Conservation (phyloP, 2,329 filamentous ascomycete species). For the Colletotrichum limetticola region DNA sequence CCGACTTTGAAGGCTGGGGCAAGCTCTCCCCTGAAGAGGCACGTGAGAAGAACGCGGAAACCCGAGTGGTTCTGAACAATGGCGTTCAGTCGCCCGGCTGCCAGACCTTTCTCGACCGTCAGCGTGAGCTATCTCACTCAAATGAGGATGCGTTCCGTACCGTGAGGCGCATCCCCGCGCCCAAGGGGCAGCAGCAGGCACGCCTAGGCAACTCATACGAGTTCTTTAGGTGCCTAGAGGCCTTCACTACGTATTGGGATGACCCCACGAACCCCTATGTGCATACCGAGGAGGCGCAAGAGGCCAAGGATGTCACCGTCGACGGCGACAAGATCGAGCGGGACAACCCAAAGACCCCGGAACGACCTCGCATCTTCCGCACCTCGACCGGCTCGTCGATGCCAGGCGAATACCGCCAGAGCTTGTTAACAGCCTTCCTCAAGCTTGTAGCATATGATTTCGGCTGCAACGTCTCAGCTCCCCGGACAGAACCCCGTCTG, state of each 20-base stretch:
- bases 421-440: conserved; percentile 67
- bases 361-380: conserved; percentile 43
- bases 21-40: conserved; percentile 60
- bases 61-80: conserved; percentile 61
- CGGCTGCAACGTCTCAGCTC: conserved; percentile 68
- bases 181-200: conserved; percentile 62
- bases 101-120: conserved; percentile 67
- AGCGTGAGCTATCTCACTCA: conserved; percentile 63
- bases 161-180: conserved; percentile 66
- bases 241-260: conserved; percentile 70
- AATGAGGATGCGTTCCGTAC: conserved; percentile 72
- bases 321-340: conserved; percentile 32
- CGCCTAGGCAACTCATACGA: conserved; percentile 73
- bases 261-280: conserved; percentile 59
- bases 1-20: conserved; percentile 65
- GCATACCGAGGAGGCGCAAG: conserved; percentile 16
- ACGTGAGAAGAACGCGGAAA: conserved; percentile 58
- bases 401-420: conserved; percentile 67
- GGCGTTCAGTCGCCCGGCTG: conserved; percentile 67
- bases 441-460: conserved; percentile 75
- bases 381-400: conserved; percentile 64
- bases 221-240: conserved; percentile 72
- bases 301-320: conserved; percentile 11
- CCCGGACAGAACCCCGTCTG: conserved; percentile 69
- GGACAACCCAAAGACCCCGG: conserved; percentile 9